Conservation (phyloP, 2,329 filamentous ascomycete species). For the Pseudogymnoascus sp. region DNA sequence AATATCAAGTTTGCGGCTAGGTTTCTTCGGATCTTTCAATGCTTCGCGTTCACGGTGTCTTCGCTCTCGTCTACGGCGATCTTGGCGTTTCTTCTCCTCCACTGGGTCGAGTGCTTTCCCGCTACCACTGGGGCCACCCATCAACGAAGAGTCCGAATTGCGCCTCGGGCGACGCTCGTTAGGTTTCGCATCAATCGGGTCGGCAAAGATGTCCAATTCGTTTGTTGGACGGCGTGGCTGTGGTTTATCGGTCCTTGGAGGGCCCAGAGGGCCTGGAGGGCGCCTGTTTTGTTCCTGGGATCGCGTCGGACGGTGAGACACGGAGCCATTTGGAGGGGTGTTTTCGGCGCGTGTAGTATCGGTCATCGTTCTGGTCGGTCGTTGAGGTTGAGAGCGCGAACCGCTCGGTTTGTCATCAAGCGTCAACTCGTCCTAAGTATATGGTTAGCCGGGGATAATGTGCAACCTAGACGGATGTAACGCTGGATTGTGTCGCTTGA, state of each 20-base stretch:
- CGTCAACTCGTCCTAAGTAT: slow-evolving; percentile 53
- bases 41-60: slow-evolving; percentile 28
- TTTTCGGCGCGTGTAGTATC: slow-evolving; percentile 38
- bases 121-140: slow-evolving; percentile 35
- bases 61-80: slow-evolving; percentile 45
- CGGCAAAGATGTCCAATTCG: slow-evolving; percentile 28
- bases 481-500: slow-evolving; percentile 24
- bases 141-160: slow-evolving; percentile 71
- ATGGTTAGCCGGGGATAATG: slow-evolving; percentile 27
- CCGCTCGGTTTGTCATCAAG: slow-evolving; percentile 49
- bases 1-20: slow-evolving; percentile 57
- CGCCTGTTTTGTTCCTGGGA: slow-evolving; percentile 59
- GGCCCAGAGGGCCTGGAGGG: slow-evolving; percentile 35
- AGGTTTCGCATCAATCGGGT: slow-evolving; percentile 30
- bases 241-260: slow-evolving; percentile 22
- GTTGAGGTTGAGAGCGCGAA: slow-evolving; percentile 19
- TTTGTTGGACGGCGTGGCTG: slow-evolving; percentile 13
- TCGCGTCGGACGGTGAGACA: slow-evolving; percentile 50
- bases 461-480: slow-evolving; percentile 24
- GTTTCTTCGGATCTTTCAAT: slow-evolving; percentile 24
- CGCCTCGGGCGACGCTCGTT: slow-evolving; percentile 51
- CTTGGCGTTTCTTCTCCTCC: slow-evolving; percentile 51
- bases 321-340: slow-evolving; percentile 32
- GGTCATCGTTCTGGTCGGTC: slow-evolving; percentile 18
- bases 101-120: slow-evolving; percentile 46